Conservation (phyloP, 2,329 filamentous ascomycete species). For the Alternaria burnsii region DNA sequence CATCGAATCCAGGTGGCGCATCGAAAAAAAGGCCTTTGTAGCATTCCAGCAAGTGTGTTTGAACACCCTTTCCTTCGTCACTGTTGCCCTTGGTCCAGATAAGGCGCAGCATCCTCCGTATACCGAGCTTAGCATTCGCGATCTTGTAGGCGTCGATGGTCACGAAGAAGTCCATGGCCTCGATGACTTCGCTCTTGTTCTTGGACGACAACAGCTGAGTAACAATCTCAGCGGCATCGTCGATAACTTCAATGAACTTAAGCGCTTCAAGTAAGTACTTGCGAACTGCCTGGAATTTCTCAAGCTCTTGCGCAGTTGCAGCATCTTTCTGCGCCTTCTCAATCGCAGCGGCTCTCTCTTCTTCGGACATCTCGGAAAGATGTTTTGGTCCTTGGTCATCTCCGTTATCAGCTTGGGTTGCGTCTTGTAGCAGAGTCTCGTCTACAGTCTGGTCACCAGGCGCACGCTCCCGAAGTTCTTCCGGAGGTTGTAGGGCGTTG, state of each 20-base stretch:
- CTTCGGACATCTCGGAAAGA: conserved; percentile 75
- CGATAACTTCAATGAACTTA: conserved; percentile 90
- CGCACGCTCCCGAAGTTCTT: conserved; percentile 73
- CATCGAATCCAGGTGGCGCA: conserved; percentile 84
- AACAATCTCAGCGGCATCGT: conserved; percentile 80
- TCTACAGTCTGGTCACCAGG: conserved; percentile 76
- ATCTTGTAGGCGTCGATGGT: conserved; percentile 96
- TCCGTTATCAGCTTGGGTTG: conserved; percentile 74
- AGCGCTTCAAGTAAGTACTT: conserved; percentile 94
- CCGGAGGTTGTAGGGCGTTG: conserved; percentile 80
- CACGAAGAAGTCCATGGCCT: conserved; percentile 98
- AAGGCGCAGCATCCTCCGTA: conserved; percentile 91
- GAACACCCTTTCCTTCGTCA: conserved; percentile 97
- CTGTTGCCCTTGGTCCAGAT: conserved; percentile 99
- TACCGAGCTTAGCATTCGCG: conserved; percentile 89
- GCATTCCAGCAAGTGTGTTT: conserved; percentile 94
- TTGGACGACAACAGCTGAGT: conserved; percentile 89
- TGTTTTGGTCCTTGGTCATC: conserved; percentile 55
- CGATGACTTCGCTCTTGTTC: conserved; percentile 98
- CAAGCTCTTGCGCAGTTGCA: conserved; percentile 86
- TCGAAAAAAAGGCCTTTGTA: conserved; percentile 97
- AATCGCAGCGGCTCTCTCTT: conserved; percentile 75
- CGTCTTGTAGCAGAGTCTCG: conserved; percentile 82
- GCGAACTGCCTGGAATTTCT: conserved; percentile 84
- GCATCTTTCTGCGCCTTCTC: conserved; percentile 86